Percentiles rank a stretch among this genome's conserved stretches.
Conservation (phyloP, 2,329 filamentous ascomycete species). For the Plenodomus biglobosus region DNA sequence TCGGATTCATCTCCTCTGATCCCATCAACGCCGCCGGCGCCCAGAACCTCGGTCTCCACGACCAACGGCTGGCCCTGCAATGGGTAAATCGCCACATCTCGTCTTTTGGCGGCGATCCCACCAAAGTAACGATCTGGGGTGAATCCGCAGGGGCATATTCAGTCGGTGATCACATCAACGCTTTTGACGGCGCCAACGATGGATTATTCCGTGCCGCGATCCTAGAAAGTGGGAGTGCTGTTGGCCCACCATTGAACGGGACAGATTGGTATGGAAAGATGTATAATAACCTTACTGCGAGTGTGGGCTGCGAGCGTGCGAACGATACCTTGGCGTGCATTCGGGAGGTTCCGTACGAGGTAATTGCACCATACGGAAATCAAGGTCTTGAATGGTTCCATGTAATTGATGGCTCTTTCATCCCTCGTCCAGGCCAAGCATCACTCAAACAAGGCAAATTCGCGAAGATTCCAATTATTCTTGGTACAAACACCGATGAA, state of each 20-base stretch:
- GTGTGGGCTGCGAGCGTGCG: conserved; percentile 27
- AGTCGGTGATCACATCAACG: conserved; percentile 48
- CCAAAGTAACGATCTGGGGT: conserved; percentile 62
- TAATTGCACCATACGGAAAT: conserved; percentile 30
- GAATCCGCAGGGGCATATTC: conserved; percentile 63
- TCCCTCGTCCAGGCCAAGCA: conserved; percentile 38
- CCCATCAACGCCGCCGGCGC: conserved; percentile 41
- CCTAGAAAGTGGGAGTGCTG: conserved; percentile 39
- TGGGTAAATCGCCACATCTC: conserved; percentile 65
- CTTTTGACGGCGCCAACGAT: conserved; percentile 41
- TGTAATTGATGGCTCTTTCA: conserved; percentile 31
- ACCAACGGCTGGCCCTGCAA: conserved; percentile 60
- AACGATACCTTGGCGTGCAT: conserved; percentile 31
- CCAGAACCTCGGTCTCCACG: conserved; percentile 59
- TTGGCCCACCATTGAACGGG: conserved; percentile 34
- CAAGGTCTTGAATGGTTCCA: conserved; percentile 37
- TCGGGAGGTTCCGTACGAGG: conserved; percentile 29
- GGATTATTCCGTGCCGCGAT: conserved; percentile 50
- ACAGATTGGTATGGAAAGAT: conserved; percentile 38
- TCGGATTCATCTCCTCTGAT: conserved; percentile 52
- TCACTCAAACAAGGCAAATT: conserved; percentile 54
- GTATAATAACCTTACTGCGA: conserved; percentile 32
- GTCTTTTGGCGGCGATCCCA: conserved; percentile 55
- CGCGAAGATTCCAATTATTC: conserved; percentile 63
- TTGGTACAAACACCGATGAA: conserved; percentile 67